Base-by-base conservation (phyloP, 2,329 filamentous ascomycete species). In the Coniella vitis region DNA sequence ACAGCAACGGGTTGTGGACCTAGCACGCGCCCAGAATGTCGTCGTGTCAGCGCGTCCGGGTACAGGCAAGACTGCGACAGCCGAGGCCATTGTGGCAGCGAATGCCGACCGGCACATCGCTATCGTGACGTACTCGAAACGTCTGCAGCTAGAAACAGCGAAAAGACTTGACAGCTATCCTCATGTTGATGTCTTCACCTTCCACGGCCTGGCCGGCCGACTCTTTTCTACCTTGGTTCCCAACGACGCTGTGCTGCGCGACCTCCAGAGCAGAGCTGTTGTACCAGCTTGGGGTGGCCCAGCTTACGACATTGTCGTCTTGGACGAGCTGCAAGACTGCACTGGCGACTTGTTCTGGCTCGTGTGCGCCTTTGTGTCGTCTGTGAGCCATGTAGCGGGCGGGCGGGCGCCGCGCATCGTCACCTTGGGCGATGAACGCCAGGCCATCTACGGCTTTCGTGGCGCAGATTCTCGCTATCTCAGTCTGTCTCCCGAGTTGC, bases 311-410 rank as follows among this genome's bases (percentile, higher is more conserved):
- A 58, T 64, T 4, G 52, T 65, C 25, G 56, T 64, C 4, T 32
- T 64, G 9, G 62, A 65, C 29, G 63, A 65, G 46, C 56, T 65
- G 17, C 63, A 64, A 25, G 62, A 65, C 29, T 65, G 61, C 21
- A 62, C 58, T 2, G 53, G 57, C 7, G 22, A 52, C 20, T 48
- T 60, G 2, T 64, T 61, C 42, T 63, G 57, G 60, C 45, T 64
- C 3, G 45, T 53, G 0, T 52, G 21, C 17, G 50, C 54, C n/a
- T 62, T 65, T 14, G 52, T 64, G 21, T 47, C 35, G 2, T 52
- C 60, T 16, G 57, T 62, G 17, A 53, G 55, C 8, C 44, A 25
- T 8, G 49, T 46, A 10, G 47, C 45, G 10, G 52, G 51, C 1
- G 56, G 54, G 0, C 39, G 42, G 13, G 31, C 54, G 10, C 54